Evolutionary conservation across 169 alveolate genomes (phyloP), one percentile per base, ranked within the genome.

Genomic region (Plasmodium ovale): DNA sequence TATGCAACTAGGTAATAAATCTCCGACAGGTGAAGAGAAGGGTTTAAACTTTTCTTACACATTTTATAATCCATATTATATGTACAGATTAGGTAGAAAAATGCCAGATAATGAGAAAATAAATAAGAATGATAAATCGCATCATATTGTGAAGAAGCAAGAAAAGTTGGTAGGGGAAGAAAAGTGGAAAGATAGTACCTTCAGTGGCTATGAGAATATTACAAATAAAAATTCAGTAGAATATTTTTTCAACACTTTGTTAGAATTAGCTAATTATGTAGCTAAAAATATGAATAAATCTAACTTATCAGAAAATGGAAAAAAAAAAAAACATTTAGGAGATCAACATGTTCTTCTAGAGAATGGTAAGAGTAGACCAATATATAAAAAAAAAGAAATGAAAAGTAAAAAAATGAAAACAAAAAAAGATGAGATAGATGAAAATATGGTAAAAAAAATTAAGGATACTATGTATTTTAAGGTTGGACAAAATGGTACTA

Each of bases 401-500:
- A 62, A 53, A 42, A 35, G 53, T 39, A 47, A 16, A 7, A 82
- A 82, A 65, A 65, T 82, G 60, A 47, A 65, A 82, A 82, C 67
- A 44, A 82, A 65, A 69, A 5, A 9, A 1, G 90, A 82, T 23
- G 14, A 3, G 3, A 10, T 49, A 21, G 84, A 82, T 53, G 62
- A 82, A 65, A n/a, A 25, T 12, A 21, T 14, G 29, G 9, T 1
- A 53, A 42, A 82, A 19, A 44, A 31, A 23, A 21, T 82, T 14
- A 9, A 65, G 33, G 49, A 82, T 42, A 82, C 70, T 9, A 65
- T 82, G 77, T 82, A 21, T 58, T 47, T 64, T 59, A 82, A 65
- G 21, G 42, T 82, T 19, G 90, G 90, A 5, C 90, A 82, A 33
- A 82, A 67, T 82, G 90, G 90, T 4, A 21, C 82, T 31, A 82